Evolutionary conservation across 352 stramenopile species (phyloP), one percentile per base, ranked within the genome.

Genomic region (Pseudoperonospora humuli): DNA sequence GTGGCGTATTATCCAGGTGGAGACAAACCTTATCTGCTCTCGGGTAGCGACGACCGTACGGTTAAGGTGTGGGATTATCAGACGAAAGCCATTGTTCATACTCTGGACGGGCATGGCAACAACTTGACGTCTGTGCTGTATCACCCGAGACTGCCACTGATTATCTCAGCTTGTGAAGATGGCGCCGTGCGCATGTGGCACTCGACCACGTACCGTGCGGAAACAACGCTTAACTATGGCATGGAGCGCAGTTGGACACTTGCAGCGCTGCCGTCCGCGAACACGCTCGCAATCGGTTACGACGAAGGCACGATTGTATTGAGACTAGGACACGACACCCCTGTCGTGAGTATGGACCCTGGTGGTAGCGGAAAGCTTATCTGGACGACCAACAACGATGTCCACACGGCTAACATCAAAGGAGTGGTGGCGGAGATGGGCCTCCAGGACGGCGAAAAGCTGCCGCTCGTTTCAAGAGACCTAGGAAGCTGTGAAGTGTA

Each of bases 61-160:
- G 88, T 99, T 24, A 98, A 98, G 58, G 97, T 99, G 52, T 99
- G 96, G 96, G 97, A 99, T 71, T 99, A 99, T 77, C 83, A 99
- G 83, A 99, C 96, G 7, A 98, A 98, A 67, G 95, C 86, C n/a
- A 97, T 98, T 53, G 91, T 99, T 14, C 96, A 99, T 68, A 98
- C 92, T 24, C 79, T 99, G 14, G 95, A 98, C 35, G 97, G 96
- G 28, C 97, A 99, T 69, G 88, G 85, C n/a, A 96, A 99, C 64
- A 99, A 99, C 78, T 79, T 99, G 27, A 97, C 93, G 48, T 72
- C 89, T 0, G 96, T 99, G 23, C 65, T 97, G 46, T 99, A 98
- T 78, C 97, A 99, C 73, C 96, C 96, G 36, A 95, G 96, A 29
- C 69, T 99, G 38, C 97, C 97, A 23, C 75, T 99, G 20, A 98